Evolutionary conservation across 495 filamentous ascomycete species (phyloP), one percentile per base, ranked within the genome.

Genomic region (Hypoxylon subgilvum): DNA sequence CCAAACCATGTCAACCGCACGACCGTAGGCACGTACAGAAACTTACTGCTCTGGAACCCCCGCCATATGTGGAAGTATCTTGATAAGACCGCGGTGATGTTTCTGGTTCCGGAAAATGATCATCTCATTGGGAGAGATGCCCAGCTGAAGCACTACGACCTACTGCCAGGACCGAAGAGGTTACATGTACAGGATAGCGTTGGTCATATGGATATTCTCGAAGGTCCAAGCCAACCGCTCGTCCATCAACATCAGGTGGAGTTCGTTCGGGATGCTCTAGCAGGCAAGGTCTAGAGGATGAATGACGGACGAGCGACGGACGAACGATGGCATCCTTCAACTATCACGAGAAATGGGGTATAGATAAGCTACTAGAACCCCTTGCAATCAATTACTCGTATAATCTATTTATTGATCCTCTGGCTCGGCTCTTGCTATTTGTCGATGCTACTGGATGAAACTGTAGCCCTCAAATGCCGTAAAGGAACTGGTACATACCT

Each of bases 31-130:
- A 42, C 39, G 0, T 42, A 42, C n/a, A 25, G 39, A 4, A 42
- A 42, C 6, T n/a, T 42, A 5, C 39, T 42, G 3, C 19, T 42
- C 8, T 42, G 39, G 39, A 22, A 42, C 4, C 19, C 21, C 2
- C 39, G 39, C 1, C 39, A 42, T 5, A 42, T 42, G 39, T 42
- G 39, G 39, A 25, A 42, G 13, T 42, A 42, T 42, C 39, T 25
- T 12, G 21, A 27, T 8, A 25, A 42, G 39, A 42, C 39, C 10
- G 16, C 39, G 1, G 39, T 42, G 39, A 25, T 42, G 19, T 42
- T 42, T 13, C 10, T 42, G 9, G 39, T 42, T n/a, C 39, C 39
- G 10, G 39, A 42, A 14, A 25, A 42, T 7, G 39, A 42, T 12
- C 39, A 42, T 13, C n/a, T 42, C 10, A 42, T 42, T 42, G 39